Base-by-base conservation (phyloP, 208 protist species). In the Trypanosoma mega region DNA sequence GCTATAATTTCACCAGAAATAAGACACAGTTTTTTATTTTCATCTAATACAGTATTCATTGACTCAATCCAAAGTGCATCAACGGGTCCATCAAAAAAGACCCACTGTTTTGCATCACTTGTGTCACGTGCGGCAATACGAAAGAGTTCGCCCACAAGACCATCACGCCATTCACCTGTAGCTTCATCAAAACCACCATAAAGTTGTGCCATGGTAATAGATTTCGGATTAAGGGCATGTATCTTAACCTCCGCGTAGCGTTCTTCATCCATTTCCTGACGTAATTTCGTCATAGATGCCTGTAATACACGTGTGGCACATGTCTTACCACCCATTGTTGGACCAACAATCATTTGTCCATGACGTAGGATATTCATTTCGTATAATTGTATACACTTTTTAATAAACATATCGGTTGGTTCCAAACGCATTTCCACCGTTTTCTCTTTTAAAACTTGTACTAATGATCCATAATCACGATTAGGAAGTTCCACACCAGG, bases 331-430 rank as follows among this genome's bases (percentile, higher is more conserved):
- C 87, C 89, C 83, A 98, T 98, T 21, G 97, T 97, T 6, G 96
- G 97, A 23, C 97, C 97, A 14, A 99, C 97, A 20, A 96, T 66
- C 97, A 99, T 99, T 44, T 99, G 87, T 8, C 98, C 98, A 77
- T 99, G 97, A 23, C 98, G 90, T 46, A 99, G 79, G 34, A 98
- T 85, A 52, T 97, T 98, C 80, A 98, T 98, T 69, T 99, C 98
- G 78, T 98, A 98, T 11, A 99, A 64, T 82, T 99, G 95, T 30
- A 98, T 87, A 59, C 92, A 97, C 78, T 99, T 99, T 48, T 83
- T 85, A 21, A 98, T 29, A 79, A 99, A 99, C 72, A 88, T 74
- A 20, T 85, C 81, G 18, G 95, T 97, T n/a, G 93, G 91, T 71
- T 99, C 96, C 60, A 99, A 71, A 20, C 87, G 72, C 76, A 87